Evolutionary conservation across 108 stramenopile species (phyloP).

Genomic region (Ochromonas danica): DNA sequence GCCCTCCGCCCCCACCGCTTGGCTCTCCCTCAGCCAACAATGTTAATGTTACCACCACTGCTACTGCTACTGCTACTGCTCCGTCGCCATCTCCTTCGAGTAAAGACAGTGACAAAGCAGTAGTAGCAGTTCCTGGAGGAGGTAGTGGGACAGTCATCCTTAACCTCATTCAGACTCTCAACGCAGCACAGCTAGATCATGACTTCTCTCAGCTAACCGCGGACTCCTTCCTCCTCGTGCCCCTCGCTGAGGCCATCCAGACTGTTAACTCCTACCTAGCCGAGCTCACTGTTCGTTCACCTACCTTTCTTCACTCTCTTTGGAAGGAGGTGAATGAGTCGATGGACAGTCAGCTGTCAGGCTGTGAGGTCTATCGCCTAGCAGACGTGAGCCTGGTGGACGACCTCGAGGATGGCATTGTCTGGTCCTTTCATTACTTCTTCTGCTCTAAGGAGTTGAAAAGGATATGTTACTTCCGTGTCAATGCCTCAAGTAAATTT

Average conservation of each 20-base stretch:
- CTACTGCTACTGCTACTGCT: no score
- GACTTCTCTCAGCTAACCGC: neutral
- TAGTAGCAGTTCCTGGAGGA: no score
- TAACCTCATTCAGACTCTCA: slow-evolving; percentile 5
- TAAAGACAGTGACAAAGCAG: no score
- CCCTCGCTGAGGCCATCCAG: neutral
- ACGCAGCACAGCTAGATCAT: neutral
- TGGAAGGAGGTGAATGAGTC: neutral
- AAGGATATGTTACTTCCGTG: slow-evolving; percentile 11
- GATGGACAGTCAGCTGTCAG: neutral
- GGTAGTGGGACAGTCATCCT: no score
- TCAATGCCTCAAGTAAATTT: neutral
- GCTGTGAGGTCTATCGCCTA: neutral
- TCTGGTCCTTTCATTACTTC: slow-evolving; percentile 2
- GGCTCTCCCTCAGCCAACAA: no score
- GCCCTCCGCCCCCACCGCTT: no score
- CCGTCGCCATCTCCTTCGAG: no score
- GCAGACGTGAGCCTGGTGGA: neutral
- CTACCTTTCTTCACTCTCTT: neutral
- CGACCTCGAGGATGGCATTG: neutral
- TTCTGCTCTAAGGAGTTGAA: neutral
- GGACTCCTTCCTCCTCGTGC: neutral
- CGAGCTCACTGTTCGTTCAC: neutral
- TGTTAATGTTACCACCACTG: no score
- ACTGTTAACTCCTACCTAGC: neutral